Conservation (phyloP, 1,139 yeast genomes). For the Ogataea hybrid region DNA sequence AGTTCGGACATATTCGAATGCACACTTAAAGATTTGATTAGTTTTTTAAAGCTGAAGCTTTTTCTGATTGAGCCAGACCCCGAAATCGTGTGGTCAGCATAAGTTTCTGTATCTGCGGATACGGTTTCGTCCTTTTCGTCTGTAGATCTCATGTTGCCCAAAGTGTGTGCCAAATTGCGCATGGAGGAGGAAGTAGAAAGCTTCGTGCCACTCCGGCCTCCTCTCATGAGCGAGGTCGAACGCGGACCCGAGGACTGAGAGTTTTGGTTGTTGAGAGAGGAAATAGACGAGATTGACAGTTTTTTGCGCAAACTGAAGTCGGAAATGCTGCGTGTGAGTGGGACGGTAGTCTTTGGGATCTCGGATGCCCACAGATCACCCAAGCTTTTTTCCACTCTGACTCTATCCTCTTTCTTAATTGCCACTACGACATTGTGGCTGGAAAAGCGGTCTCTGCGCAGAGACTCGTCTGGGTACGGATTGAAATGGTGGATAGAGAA, state of each 20-base stretch:
- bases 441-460: slow-evolving; percentile 9
- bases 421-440: slow-evolving; percentile 1
- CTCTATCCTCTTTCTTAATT: slow-evolving; percentile 16
- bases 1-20: slow-evolving; percentile 14
- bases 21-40: slow-evolving; percentile 17
- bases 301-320: slow-evolving; percentile 19
- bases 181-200: slow-evolving; percentile 14
- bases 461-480: slow-evolving; percentile 5
- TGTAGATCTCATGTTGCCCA: not conserved
- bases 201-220: slow-evolving; percentile 3
- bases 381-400: slow-evolving; percentile 13
- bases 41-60: slow-evolving; percentile 16
- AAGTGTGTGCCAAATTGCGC: slow-evolving; percentile 11
- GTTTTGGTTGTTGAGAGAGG: slow-evolving; percentile 12
- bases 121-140: slow-evolving; percentile 1
- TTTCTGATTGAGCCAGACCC: slow-evolving; percentile 10
- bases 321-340: slow-evolving; percentile 17
- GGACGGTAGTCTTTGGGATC: slow-evolving; percentile 15
- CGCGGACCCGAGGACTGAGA: slow-evolving; percentile 5
- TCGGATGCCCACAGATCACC: slow-evolving; percentile 19
- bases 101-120: not conserved
- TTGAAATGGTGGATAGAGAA: slow-evolving; percentile 14
- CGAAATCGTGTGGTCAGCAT: slow-evolving; percentile 1
- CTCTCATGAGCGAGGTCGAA: slow-evolving; percentile 9
- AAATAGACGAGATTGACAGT: slow-evolving; percentile 17